phyloP scores from a whole-genome alignment of 768 basidiomycete species.

The Paxillus rubicundulus region DNA sequence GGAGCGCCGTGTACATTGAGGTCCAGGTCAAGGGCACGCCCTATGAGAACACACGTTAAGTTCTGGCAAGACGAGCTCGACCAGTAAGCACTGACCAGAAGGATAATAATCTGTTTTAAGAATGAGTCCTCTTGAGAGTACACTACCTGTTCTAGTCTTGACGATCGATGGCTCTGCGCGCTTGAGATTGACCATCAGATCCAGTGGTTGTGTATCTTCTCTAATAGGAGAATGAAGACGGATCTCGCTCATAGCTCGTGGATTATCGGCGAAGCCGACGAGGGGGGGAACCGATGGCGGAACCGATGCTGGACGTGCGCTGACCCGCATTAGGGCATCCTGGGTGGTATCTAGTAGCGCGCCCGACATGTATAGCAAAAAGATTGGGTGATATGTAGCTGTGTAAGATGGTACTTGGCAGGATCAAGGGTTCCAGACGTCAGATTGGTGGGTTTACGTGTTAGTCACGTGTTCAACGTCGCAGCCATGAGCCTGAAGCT shows the following conservation, averaged over 20 bases:
- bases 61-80: neutral
- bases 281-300: constrained; percentile 6
- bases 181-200: constrained; percentile 61
- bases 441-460: neutral
- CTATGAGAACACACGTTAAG: constrained; percentile 36
- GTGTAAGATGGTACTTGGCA: constrained; percentile 9
- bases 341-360: neutral
- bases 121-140: constrained; percentile 85
- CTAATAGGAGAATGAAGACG: constrained; percentile 1
- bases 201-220: constrained; percentile 38
- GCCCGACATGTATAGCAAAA: neutral
- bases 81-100: constrained; percentile 47
- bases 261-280: constrained; percentile 3
- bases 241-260: constrained; percentile 2
- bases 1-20: constrained; percentile 92
- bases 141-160: constrained; percentile 79
- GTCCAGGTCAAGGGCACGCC: constrained; percentile 86
- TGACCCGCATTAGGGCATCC: neutral
- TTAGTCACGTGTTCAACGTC: no score
- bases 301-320: constrained; percentile 9
- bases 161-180: constrained; percentile 73
- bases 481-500: no score
- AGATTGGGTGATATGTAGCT: neutral
- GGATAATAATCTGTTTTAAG: constrained; percentile 92
- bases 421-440: neutral